Evolutionary conservation across 208 protist species (phyloP), one percentile per base, ranked within the genome.

Genomic region (Naegleria fowleri): DNA sequence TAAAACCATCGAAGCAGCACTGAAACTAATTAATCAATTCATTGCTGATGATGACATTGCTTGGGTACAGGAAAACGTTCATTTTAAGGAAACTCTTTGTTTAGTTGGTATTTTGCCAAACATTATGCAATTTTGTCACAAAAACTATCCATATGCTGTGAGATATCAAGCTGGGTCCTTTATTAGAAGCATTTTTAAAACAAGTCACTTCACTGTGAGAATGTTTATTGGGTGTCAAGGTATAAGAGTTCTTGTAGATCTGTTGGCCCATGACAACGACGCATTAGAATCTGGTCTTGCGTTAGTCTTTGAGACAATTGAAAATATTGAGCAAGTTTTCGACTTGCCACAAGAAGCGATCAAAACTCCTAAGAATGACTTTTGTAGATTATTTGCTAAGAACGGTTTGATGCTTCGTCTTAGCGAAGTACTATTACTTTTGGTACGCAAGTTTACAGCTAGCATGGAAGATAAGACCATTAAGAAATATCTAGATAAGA

Each of bases 181-280:
- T 43, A 92, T 96, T n/a, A 92, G 41, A 25, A 91, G 93, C 39
- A 94, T 96, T 58, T 94, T 90, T 83, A 52, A 84, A 11, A 93
- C 91, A 5, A 93, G 86, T 25, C 39, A 91, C 5, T 59, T 95
- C 2, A 94, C 95, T 6, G 29, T 96, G 33, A 94, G 96, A 88
- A 96, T 96, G 95, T 96, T 96, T 83, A 95, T 96, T 39, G 95
- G 94, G 2, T 96, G 94, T 88, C 90, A 94, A 33, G 95, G 95
- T 33, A 67, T 96, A 29, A 93, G 92, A 0, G 91, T 94, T 4
- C 76, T 96, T 3, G 93, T 95, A 5, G 91, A 93, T 33, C 92
- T 96, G 39, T 84, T 96, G 15, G 94, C 93, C 39, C 36, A 83
- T 51, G 43, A 92, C 36, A 91, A 93, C 52, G 67, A 76, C 38